Base-by-base conservation (phyloP, 2,329 filamentous ascomycete genomes). In the Escovopsis weberi region DNA sequence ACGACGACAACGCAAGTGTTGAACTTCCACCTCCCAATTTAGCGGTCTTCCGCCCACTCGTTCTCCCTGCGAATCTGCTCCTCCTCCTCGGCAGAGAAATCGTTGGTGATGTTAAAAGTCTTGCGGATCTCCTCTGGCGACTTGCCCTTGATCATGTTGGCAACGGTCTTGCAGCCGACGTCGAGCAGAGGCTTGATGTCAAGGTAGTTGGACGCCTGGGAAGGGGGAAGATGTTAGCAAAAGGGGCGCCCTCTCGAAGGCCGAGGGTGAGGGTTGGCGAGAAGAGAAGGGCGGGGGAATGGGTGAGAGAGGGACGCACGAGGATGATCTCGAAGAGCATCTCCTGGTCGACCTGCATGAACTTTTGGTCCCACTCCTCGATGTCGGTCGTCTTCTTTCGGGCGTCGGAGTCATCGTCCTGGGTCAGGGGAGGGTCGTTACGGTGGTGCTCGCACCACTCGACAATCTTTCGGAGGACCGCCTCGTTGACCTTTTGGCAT, bases 111-210 rank as follows among this genome's bases (percentile, higher is more conserved):
- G 69, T 98, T 98, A 72, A 98, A 98, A 0, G 91, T 98, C 75
- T 96, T 98, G 41, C 91, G 85, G 56, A 98, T 98, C 70, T 98
- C 91, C 63, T 98, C 91, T 3, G 91, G 91, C 0, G 87, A 94
- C 75, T 98, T 98, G 68, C 91, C 91, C 83, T 98, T 98, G 74
- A 98, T 98, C 91, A 98, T 98, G 69, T 98, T 98, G 48, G 91
- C 91, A 12, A 98, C 91, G 0, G 91, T 98, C 78, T 98, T 98
- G 78, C 91, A 98, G 48, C 91, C 91, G 46, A 96, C 89, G 51
- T 98, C 91, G 26, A 98, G 81, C 1, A 98, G 82, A 1, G 87
- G 83, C 75, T 96, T 98, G 71, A 98, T 98, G 53, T 98, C 91
- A 46, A 98, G 82, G 64, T 96, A 98, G 73, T 98, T 98, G 55